Base-by-base conservation (phyloP, 371 early-diverging fungal species). In the Rhizopus arrhizus region DNA sequence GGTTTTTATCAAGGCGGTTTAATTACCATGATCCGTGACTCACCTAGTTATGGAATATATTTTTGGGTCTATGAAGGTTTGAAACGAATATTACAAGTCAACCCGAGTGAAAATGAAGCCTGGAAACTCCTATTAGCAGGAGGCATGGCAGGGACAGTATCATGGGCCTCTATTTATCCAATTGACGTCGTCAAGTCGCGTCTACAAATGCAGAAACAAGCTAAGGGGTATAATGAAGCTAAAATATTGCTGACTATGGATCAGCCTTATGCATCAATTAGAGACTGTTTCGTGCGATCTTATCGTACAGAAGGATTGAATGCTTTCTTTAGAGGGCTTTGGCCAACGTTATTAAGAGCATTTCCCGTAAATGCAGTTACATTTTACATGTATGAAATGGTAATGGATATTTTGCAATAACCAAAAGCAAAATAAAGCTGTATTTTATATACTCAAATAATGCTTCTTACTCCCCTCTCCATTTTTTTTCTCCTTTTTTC, bases 291-390 rank as follows among this genome's bases (percentile, higher is more conserved):
- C 11, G 36, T 36, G 36, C 36, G 6, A 46, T 85, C 85, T 0
- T 89, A 85, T 64, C 70, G 59, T 59, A 56, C 76, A 5, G 88
- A 87, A 54, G 88, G 88, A 12, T 32, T 71, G 6, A 64, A 77
- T 12, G 88, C 84, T 16, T 88, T 89, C 61, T 74, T 82, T 62
- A 78, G 79, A 58, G 90, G 90, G 0, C 66, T 83, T 0, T 69
- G 75, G n/a, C 85, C 88, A 9, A 86, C 90, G 0, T 49, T 89
- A 32, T 47, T 88, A n/a, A 74, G 90, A 40, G 89, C 81, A 4
- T 89, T 85, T 65, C 87, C 86, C 5, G 89, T 88, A 15, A 89
- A 88, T 63, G 88, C 87, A 2, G 88, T 88, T 22, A 89, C 90
- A 3, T 89, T 89, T 60, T 84, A 82, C 64, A 73, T 77, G 11